phyloP scores from a whole-genome alignment of 257 asterid genomes.

The Scutellaria barbata region DNA sequence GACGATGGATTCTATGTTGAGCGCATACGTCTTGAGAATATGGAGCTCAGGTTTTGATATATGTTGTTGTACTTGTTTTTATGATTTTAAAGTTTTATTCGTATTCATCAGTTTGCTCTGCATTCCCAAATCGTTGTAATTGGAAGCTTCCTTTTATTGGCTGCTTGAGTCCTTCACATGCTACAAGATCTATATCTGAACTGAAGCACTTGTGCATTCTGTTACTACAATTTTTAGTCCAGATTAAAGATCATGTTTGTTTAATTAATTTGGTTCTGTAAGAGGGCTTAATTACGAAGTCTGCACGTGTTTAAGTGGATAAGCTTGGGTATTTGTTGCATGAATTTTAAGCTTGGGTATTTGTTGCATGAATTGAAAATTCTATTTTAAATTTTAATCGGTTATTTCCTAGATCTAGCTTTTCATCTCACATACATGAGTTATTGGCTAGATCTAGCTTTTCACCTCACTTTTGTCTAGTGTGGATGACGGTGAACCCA shows the following conservation, averaged over 20 bases:
- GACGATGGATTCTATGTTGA: constrained; percentile 71
- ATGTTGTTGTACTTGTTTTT: constrained; percentile 31
- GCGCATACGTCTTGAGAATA: constrained; percentile 88
- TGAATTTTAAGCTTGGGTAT: constrained; percentile 1
- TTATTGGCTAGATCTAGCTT: not conserved
- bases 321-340: constrained; percentile 5
- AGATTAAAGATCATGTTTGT: constrained; percentile 4
- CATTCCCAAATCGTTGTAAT: not conserved
- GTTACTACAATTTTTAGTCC: constrained; percentile 5
- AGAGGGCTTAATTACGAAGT: not conserved
- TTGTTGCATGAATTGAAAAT: constrained; percentile 14
- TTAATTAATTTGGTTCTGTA: not conserved
- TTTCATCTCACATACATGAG: not conserved
- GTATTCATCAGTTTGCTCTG: constrained; percentile 27
- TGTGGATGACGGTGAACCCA: constrained; percentile 5
- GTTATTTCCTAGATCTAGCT: not conserved
- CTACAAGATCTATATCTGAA: constrained; percentile 17
- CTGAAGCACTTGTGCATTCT: constrained; percentile 11
- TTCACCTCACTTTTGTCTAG: constrained; percentile 7
- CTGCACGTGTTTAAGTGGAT: not conserved
- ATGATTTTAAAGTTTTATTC: constrained; percentile 5
- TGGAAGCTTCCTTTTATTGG: constrained; percentile 14
- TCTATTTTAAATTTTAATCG: not conserved
- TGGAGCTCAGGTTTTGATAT: constrained; percentile 73
- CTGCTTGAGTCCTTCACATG: constrained; percentile 20